Evolutionary conservation across 768 basidiomycete species (phyloP), one percentile per base, ranked within the genome.

Genomic region (Panaeolus papilionaceus): DNA sequence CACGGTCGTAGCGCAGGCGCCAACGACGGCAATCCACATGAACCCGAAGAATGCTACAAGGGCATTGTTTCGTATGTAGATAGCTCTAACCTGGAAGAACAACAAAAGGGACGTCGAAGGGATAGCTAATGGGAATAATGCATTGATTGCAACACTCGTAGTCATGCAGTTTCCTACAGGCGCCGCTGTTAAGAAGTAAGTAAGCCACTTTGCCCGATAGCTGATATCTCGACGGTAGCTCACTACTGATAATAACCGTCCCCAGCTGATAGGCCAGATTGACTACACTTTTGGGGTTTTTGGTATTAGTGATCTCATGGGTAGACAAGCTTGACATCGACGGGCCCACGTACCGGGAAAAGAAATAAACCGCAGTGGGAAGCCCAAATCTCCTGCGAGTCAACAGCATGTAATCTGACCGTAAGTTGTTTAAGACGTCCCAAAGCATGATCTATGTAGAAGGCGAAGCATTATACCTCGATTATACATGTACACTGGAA

Each of bases 371-470:
- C 6, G 70, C 45, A 3, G 71, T 73, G 5, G 72, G 70, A n/a
- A 68, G 12, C 14, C 66, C 37, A 38, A 76, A 61, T 20, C 51
- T 67, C 49, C 63, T 45, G 39, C 68, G 49, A 45, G 65, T 65
- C 2, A 77, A 63, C 2, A 78, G 67, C 64, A 64, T 54, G 26
- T 69, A 73, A 62, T 77, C 73, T 5, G 62, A 61, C 1, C 37
- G 14, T 3, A 75, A 28, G 63, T 77, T 72, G 42, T 67, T 23
- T 23, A 75, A 49, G 45, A 77, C 63, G 61, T 78, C 77, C 77
- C 76, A 78, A 7, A 73, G 63, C 26, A 72, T 54, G 4, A 69
- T 67, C 74, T 76, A 23, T 23, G 1, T 23, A 20, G 40, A 44
- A 61, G 18, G 67, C 20, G 61, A 69, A 72, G 33, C 5, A 5